Conservation (phyloP, 2,329 filamentous ascomycete genomes). For the Fusarium metavorans region DNA sequence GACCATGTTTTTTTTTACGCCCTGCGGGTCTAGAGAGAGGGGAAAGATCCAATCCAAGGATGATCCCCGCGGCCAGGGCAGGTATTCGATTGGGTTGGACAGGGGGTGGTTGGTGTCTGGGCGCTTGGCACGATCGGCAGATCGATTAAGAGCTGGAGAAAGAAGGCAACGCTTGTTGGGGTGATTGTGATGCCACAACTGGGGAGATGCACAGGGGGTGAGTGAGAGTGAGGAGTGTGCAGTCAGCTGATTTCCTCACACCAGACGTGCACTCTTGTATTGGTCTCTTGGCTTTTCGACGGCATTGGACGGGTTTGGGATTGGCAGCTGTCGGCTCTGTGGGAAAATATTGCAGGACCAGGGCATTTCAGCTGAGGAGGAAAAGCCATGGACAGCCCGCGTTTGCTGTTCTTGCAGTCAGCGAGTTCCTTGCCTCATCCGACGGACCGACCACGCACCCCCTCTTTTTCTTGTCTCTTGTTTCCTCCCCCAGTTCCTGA, state of each 20-base stretch:
- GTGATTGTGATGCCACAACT: slow-evolving; percentile 1
- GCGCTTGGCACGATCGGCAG: slow-evolving; percentile 20
- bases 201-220: background rate
- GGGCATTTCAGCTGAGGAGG: background rate
- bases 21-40: background rate
- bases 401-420: slow-evolving; percentile 5
- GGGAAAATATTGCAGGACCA: background rate
- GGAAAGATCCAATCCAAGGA: background rate
- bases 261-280: background rate
- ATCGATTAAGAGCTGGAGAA: slow-evolving; percentile 3
- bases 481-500: background rate
- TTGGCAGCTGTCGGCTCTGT: background rate
- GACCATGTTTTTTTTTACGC: background rate
- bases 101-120: background rate
- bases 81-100: slow-evolving; percentile 7
- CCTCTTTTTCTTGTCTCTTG: background rate
- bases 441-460: background rate
- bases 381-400: background rate
- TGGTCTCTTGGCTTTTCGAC: background rate
- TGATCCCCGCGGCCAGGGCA: slow-evolving; percentile 10
- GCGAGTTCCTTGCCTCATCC: background rate
- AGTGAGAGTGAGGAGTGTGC: background rate
- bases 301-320: background rate
- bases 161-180: background rate
- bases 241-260: background rate